A percentile compares a stretch with the other conserved stretches of the same genome.
These are phyloP conservation scores for Nicotiana attenuata DNA, from an alignment of 257 asterid genomes.

Conservation along the genomic window DNA sequence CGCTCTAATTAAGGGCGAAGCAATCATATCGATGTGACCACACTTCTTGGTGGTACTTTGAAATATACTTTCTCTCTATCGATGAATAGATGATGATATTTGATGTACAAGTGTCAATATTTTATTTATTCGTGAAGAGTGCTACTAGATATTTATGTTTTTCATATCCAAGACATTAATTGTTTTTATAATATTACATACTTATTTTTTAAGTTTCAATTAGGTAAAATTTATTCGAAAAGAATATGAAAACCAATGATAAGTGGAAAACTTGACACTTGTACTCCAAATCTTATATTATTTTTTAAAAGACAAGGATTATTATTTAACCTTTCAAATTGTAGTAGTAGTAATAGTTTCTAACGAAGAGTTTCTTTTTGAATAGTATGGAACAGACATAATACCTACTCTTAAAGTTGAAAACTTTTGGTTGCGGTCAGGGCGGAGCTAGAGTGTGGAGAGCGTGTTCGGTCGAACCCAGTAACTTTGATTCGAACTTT, in stretches of 20 bases:
- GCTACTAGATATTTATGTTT: background rate
- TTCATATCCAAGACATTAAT: too few relatives aligned
- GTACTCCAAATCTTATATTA: background rate
- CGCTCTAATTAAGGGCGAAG: background rate
- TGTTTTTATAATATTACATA: background rate
- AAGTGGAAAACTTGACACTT: background rate
- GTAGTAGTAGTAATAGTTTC: background rate
- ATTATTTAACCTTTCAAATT: background rate
- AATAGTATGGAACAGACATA: constrained; percentile 1
- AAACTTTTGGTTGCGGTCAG: constrained; percentile 10
- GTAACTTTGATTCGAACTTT: too few relatives aligned
- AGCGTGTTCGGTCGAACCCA: too few relatives aligned
- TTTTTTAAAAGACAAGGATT: background rate
- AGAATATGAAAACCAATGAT: background rate
- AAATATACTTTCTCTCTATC: background rate
- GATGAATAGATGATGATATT: background rate
- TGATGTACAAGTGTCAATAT: background rate
- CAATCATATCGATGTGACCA: background rate
- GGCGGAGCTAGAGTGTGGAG: too few relatives aligned
- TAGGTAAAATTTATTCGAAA: background rate
- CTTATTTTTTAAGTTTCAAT: background rate
- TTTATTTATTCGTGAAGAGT: background rate
- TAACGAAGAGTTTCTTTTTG: background rate
- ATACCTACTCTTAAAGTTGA: constrained; percentile 10
- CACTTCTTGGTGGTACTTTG: background rate